phyloP scores from a whole-genome alignment of 2,329 filamentous ascomycete genomes.

The Fusarium transvaalense region DNA sequence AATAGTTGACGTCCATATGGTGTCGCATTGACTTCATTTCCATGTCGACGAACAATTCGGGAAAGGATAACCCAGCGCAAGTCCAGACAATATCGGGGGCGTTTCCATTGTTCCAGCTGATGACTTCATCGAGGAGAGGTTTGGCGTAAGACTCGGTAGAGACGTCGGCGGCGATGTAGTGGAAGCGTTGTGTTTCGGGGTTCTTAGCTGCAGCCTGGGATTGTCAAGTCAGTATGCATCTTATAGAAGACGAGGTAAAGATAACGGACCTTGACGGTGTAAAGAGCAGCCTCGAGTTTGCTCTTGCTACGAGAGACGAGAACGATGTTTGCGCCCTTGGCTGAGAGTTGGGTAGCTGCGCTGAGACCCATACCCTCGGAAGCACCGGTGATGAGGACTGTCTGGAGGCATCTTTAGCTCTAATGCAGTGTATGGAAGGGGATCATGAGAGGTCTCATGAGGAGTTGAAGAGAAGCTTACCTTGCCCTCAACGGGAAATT shows the following conservation, averaged over 20 bases:
- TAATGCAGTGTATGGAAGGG: constrained; percentile 25
- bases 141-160: constrained; percentile 76
- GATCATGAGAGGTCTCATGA: constrained; percentile 27
- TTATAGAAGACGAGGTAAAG: background rate
- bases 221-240: constrained; percentile 6
- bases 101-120: constrained; percentile 79
- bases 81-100: constrained; percentile 92
- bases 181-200: constrained; percentile 79
- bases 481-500: constrained; percentile 87
- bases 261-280: constrained; percentile 70
- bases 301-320: constrained; percentile 82
- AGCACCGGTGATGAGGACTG: constrained; percentile 87
- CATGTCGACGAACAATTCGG: constrained; percentile 82
- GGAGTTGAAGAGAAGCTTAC: constrained; percentile 60
- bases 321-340: constrained; percentile 87
- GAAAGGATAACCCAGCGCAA: constrained; percentile 80
- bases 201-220: constrained; percentile 74
- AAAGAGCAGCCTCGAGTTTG: constrained; percentile 79
- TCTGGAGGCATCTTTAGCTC: constrained; percentile 64
- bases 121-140: constrained; percentile 77
- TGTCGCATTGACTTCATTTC: constrained; percentile 73
- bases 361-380: constrained; percentile 93
- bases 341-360: constrained; percentile 78
- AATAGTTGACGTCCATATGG: constrained; percentile 96
- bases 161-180: constrained; percentile 86